These are phyloP conservation scores for Papiliotrema nemorosa DNA, from an alignment of 1,284 basidiomycete species.

Conservation along the genomic window DNA sequence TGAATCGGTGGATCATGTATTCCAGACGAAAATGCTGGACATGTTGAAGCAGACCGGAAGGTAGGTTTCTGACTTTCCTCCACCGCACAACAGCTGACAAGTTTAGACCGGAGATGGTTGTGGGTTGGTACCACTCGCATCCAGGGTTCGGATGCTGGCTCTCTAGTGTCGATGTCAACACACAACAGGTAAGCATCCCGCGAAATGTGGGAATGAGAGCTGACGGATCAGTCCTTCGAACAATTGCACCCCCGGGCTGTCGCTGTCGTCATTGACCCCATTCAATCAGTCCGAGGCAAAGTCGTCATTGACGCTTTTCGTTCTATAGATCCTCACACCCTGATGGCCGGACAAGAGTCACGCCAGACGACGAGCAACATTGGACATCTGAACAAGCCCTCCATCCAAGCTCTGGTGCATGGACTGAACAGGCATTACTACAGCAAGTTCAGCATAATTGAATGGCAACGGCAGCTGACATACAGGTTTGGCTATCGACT, in stretches of 20 bases:
- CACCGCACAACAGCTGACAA: background rate
- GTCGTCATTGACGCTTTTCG: conserved; percentile 99
- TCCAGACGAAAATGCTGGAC: conserved; percentile 97
- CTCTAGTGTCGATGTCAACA: conserved; percentile 98
- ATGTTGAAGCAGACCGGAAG: conserved; percentile 99
- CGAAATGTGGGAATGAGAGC: background rate
- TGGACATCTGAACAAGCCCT: conserved; percentile 97
- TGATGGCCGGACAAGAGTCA: conserved; percentile 83
- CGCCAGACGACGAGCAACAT: conserved; percentile 98
- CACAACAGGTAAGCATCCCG: conserved; percentile 73
- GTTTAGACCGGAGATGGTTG: conserved; percentile 90
- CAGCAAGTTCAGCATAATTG: conserved; percentile 47
- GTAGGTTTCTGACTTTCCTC: conserved; percentile 53
- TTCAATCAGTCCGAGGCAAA: conserved; percentile 97
- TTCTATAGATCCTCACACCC: conserved; percentile 81
- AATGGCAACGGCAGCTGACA: conserved; percentile 1
- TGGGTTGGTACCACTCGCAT: conserved; percentile 99
- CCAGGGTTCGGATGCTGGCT: conserved; percentile 99
- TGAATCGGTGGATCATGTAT: conserved; percentile 98
- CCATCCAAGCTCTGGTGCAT: conserved; percentile 93
- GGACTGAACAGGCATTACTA: conserved; percentile 96
- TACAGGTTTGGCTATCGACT: conserved; percentile 80
- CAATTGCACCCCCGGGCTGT: conserved; percentile 91
- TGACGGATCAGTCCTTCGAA: conserved; percentile 77
- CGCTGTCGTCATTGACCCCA: conserved; percentile 97